phyloP scores from a whole-genome alignment of 163 green algal genomes.

The Chloromonas sp. region DNA sequence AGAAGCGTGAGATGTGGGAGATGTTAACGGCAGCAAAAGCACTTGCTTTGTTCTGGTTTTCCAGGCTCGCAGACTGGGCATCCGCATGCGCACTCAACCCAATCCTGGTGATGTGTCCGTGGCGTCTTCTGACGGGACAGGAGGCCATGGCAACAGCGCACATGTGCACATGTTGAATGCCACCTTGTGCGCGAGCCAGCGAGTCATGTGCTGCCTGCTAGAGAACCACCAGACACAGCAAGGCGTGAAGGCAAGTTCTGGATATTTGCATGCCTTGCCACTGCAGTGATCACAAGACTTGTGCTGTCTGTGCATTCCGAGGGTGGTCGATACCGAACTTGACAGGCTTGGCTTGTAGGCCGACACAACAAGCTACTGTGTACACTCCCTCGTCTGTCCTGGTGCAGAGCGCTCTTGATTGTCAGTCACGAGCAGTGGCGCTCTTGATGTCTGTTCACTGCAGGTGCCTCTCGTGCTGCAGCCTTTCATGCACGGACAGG shows the following conservation, averaged over 20 bases:
- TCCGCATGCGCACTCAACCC: slow-evolving; percentile 37
- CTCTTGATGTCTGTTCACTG: neutral
- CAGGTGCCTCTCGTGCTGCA: slow-evolving; percentile 10
- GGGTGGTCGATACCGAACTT: too few relatives aligned
- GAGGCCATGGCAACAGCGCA: slow-evolving; percentile 36
- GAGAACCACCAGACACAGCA: slow-evolving; percentile 83
- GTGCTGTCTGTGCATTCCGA: too few relatives aligned
- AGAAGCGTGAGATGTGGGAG: neutral
- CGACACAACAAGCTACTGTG: too few relatives aligned
- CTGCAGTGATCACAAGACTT: too few relatives aligned
- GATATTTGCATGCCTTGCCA: too few relatives aligned
- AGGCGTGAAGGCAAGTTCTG: slow-evolving; percentile 34
- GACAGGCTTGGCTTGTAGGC: too few relatives aligned
- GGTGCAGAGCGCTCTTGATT: neutral
- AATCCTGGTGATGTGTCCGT: slow-evolving; percentile 8
- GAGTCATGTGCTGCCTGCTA: slow-evolving; percentile 82
- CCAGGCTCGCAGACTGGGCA: slow-evolving; percentile 20
- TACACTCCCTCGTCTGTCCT: too few relatives aligned
- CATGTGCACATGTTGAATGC: slow-evolving; percentile 84
- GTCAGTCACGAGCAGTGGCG: neutral
- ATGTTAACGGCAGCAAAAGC: neutral
- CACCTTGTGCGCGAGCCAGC: slow-evolving; percentile 81
- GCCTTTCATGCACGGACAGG: slow-evolving; percentile 7
- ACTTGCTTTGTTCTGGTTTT: too few relatives aligned
- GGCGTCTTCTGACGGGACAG: slow-evolving; percentile 10